phyloP scores from a whole-genome alignment of 139 green algal genomes.

The Chlamydomonas schloesseri region DNA sequence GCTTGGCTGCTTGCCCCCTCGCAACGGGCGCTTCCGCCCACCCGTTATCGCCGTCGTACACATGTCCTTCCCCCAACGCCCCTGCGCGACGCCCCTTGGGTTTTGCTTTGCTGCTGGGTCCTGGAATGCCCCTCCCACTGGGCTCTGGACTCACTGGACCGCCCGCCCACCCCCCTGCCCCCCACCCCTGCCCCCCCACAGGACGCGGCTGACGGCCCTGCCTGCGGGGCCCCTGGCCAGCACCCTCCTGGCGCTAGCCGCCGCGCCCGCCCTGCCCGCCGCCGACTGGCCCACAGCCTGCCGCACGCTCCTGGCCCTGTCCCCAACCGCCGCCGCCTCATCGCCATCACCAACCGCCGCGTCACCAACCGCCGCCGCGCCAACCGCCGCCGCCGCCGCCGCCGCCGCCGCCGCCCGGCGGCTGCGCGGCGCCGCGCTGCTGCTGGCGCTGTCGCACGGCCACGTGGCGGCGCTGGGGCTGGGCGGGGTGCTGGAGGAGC shows the following conservation, averaged over 20 bases:
- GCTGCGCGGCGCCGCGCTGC: constrained; percentile 25
- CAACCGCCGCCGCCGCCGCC: neutral
- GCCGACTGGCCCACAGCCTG: constrained; percentile 27
- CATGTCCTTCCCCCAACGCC: too few species aligned
- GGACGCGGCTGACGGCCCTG: neutral
- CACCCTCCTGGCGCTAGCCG: constrained; percentile 9
- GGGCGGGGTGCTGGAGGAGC: constrained; percentile 23
- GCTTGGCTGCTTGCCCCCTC: too few species aligned
- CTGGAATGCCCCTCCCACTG: too few species aligned
- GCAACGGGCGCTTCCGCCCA: too few species aligned
- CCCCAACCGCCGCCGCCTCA: neutral
- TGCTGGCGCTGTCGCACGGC: constrained; percentile 31
- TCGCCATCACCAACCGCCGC: neutral
- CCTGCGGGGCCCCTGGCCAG: neutral
- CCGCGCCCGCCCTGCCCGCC: constrained; percentile 7
- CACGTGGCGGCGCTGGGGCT: neutral
- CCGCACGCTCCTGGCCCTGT: constrained; percentile 1
- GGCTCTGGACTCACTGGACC: too few species aligned
- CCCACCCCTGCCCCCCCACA: too few species aligned
- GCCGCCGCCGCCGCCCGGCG: neutral
- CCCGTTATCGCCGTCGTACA: too few species aligned
- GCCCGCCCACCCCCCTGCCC: too few species aligned
- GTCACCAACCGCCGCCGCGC: neutral
- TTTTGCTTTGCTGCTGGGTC: too few species aligned
- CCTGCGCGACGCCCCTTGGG: too few species aligned